Percentiles rank a stretch among this genome's conserved stretches.
These are phyloP conservation scores for Dendryphion nanum DNA, from an alignment of 2,329 filamentous ascomycete genomes.

Conservation along the genomic window DNA sequence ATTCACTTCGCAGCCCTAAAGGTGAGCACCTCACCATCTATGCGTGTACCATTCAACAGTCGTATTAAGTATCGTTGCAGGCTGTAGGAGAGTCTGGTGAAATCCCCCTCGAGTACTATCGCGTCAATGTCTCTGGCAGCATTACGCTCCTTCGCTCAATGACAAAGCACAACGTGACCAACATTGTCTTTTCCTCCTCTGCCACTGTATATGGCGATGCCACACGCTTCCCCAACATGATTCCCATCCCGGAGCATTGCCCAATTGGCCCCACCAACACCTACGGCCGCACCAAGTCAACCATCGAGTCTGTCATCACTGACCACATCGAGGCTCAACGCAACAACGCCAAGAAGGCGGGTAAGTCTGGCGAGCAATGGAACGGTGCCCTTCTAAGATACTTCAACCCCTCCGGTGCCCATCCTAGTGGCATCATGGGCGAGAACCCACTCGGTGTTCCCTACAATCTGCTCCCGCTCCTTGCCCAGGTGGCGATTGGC, in stretches of 20 bases:
- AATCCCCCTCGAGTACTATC: slow-evolving; percentile 96
- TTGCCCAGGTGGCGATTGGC: slow-evolving; percentile 94
- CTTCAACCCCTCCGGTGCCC: slow-evolving; percentile 95
- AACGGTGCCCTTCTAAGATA: slow-evolving; percentile 92
- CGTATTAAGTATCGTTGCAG: slow-evolving; percentile 46
- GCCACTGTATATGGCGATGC: slow-evolving; percentile 98
- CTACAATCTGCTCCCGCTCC: slow-evolving; percentile 89
- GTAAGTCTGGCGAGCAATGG: slow-evolving; percentile 73
- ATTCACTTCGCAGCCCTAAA: slow-evolving; percentile 99
- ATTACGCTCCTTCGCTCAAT: slow-evolving; percentile 84
- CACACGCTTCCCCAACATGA: slow-evolving; percentile 95
- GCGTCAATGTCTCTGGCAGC: slow-evolving; percentile 92
- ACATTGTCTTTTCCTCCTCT: slow-evolving; percentile 98
- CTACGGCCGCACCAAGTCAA: slow-evolving; percentile 94
- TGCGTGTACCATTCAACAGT: background rate
- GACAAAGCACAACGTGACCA: slow-evolving; percentile 85
- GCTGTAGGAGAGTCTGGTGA: slow-evolving; percentile 94
- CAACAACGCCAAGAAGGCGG: slow-evolving; percentile 75
- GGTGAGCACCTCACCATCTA: slow-evolving; percentile 50
- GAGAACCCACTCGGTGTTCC: slow-evolving; percentile 95
- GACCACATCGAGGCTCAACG: slow-evolving; percentile 88
- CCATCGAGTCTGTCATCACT: slow-evolving; percentile 86
- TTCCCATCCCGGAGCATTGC: slow-evolving; percentile 95
- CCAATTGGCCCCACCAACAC: slow-evolving; percentile 96
- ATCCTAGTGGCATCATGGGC: slow-evolving; percentile 95